Percentiles rank a stretch among this genome's conserved stretches.
Conservation (phyloP, 768 basidiomycete genomes). For the Rhizopogon sp. region DNA sequence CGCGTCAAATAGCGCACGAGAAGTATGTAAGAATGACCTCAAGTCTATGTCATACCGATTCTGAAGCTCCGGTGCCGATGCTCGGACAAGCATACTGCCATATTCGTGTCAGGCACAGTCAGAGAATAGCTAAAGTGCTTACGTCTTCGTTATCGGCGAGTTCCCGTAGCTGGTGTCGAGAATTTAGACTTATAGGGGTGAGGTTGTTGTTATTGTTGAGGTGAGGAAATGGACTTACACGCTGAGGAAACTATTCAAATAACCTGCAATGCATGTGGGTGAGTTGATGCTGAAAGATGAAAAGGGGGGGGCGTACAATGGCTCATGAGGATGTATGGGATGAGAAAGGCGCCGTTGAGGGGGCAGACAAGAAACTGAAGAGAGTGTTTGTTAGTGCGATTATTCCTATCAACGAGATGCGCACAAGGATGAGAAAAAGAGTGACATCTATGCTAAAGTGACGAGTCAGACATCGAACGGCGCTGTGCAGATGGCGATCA, state of each 20-base stretch:
- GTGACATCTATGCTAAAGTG: slow-evolving; percentile 23
- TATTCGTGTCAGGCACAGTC: neutral
- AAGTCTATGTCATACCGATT: neutral
- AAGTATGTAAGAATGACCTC: neutral
- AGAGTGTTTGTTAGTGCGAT: neutral
- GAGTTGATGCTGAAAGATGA: neutral
- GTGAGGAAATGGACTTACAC: slow-evolving; percentile 19
- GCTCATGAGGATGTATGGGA: slow-evolving; percentile 34
- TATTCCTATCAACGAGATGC: neutral
- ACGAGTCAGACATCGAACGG: neutral
- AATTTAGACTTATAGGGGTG: slow-evolving; percentile 18
- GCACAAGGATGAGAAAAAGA: slow-evolving; percentile 21
- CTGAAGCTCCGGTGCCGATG: slow-evolving; percentile 9
- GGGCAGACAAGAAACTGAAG: slow-evolving; percentile 30
- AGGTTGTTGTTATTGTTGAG: neutral
- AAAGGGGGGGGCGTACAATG: slow-evolving; percentile 22
- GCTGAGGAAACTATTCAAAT: slow-evolving; percentile 34
- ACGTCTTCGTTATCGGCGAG: slow-evolving; percentile 23
- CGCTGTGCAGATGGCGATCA: slow-evolving; percentile 1
- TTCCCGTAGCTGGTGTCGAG: slow-evolving; percentile 23
- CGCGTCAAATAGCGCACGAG: neutral
- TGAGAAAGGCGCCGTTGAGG: slow-evolving; percentile 29
- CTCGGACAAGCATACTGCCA: slow-evolving; percentile 19
- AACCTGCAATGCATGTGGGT: slow-evolving; percentile 15
- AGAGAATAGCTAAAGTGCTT: neutral